Conservation (phyloP, 1,139 yeast species). For the Yamadazyma trypodendri region DNA sequence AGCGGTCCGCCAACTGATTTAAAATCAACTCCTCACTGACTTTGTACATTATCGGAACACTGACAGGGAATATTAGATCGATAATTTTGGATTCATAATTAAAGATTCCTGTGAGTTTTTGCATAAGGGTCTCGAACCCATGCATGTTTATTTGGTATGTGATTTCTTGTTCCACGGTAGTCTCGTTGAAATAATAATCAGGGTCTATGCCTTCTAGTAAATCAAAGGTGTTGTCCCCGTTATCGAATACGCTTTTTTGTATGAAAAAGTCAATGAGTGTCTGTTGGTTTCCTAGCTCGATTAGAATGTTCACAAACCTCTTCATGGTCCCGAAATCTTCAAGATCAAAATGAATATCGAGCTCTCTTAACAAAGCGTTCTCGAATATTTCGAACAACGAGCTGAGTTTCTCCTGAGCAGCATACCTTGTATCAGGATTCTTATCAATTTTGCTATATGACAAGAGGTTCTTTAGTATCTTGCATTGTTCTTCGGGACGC, state of each 20-base stretch:
- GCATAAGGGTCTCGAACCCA: conserved; percentile 23
- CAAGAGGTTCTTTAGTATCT: conserved; percentile 39
- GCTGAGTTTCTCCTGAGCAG: conserved; percentile 47
- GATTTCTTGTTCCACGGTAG: conserved; percentile 6
- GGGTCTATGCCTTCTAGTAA: conserved; percentile 18
- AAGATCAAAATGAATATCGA: conserved; percentile 59
- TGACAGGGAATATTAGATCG: conserved; percentile 40
- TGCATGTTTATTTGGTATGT: conserved; percentile 1
- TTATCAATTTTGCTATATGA: conserved; percentile 40
- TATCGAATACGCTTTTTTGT: conserved; percentile 45
- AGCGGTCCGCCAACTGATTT: conserved; percentile 39
- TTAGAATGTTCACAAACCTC: conserved; percentile 35
- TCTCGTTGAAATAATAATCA: conserved; percentile 13
- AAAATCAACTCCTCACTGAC: conserved; percentile 46
- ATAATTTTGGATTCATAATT: conserved; percentile 36
- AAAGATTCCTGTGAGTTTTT: conserved; percentile 30
- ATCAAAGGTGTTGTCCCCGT: conserved; percentile 33
- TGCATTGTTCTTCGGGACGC: conserved; percentile 51
- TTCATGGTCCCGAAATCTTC: conserved; percentile 44
- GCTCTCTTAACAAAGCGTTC: conserved; percentile 67
- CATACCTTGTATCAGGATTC: conserved; percentile 30
- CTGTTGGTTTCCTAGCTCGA: conserved; percentile 41
- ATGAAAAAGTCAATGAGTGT: conserved; percentile 47
- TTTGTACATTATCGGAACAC: conserved; percentile 49
- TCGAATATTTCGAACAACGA: conserved; percentile 71